phyloP scores from a whole-genome alignment of 805 yeast genomes.

The Sugiyamaella valdiviana region DNA sequence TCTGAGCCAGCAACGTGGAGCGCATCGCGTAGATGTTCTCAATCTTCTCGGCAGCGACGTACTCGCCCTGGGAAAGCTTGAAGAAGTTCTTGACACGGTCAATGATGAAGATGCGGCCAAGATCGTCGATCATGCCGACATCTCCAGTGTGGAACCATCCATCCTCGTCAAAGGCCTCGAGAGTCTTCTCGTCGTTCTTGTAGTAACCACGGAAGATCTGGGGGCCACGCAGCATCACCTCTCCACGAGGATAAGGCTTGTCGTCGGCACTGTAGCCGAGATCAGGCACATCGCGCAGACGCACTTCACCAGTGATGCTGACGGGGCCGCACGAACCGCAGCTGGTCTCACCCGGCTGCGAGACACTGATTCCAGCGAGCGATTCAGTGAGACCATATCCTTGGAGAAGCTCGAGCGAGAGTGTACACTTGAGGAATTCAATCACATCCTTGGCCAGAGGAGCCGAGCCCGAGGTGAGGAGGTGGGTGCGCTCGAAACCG shows the following conservation, averaged over 20 bases:
- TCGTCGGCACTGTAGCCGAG: constrained; percentile 46
- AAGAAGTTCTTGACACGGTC: constrained; percentile 78
- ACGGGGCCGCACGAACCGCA: constrained; percentile 59
- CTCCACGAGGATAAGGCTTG: constrained; percentile 49
- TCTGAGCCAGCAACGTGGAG: constrained; percentile 46
- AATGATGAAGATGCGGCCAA: constrained; percentile 54
- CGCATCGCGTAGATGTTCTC: constrained; percentile 56
- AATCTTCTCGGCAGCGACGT: constrained; percentile 69
- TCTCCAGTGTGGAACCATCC: constrained; percentile 70
- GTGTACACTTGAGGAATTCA: constrained; percentile 53
- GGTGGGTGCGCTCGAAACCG: constrained; percentile 43
- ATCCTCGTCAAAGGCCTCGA: constrained; percentile 44
- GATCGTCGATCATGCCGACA: constrained; percentile 45
- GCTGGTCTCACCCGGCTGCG: constrained; percentile 39
- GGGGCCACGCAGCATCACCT: constrained; percentile 57
- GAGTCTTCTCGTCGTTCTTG: constrained; percentile 52
- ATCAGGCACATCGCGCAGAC: constrained; percentile 57
- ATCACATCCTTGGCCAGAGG: constrained; percentile 62
- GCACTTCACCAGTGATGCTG: constrained; percentile 49
- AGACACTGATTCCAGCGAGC: constrained; percentile 52
- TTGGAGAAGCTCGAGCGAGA: constrained; percentile 50
- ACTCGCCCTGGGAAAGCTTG: constrained; percentile 60
- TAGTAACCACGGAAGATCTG: constrained; percentile 53
- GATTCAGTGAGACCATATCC: constrained; percentile 77
- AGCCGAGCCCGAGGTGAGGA: constrained; percentile 55